A percentile compares a stretch with the other conserved stretches of the same genome.
Conservation (phyloP, 331 rosid genomes). For the Pyrus hybrid region DNA sequence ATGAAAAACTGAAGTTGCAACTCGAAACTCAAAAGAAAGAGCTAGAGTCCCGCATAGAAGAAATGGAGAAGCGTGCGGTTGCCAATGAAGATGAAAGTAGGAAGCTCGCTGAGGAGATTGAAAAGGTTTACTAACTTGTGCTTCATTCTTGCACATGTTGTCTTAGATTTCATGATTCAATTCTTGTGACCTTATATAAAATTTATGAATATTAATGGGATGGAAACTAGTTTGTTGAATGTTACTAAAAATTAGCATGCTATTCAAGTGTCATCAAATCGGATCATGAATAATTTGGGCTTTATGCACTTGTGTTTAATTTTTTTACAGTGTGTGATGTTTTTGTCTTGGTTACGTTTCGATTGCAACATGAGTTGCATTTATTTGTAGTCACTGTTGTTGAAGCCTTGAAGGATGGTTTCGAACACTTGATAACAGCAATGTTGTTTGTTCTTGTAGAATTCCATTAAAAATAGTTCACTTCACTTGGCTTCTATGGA, state of each 20-base stretch:
- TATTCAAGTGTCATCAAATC: not conserved
- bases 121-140: constrained; percentile 43
- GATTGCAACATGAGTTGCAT: not conserved
- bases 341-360: not conserved
- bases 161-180: constrained; percentile 7
- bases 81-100: constrained; percentile 73
- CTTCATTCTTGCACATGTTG: constrained; percentile 7
- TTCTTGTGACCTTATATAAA: not conserved
- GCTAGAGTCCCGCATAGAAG: constrained; percentile 59
- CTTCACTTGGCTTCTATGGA: constrained; percentile 80
- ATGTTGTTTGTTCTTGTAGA: constrained; percentile 37
- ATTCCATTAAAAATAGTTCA: constrained; percentile 52
- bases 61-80: constrained; percentile 86
- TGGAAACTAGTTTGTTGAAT: not conserved
- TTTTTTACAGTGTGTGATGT: not conserved
- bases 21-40: constrained; percentile 73
- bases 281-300: not conserved
- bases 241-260: not conserved
- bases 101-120: constrained; percentile 71
- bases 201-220: not conserved
- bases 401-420: constrained; percentile 9
- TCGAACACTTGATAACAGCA: constrained; percentile 1
- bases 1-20: constrained; percentile 68
- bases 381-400: constrained; percentile 5
- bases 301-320: not conserved